These are phyloP conservation scores for Pilaira anomala DNA, from an alignment of 192 early-diverging fungal species.

Conservation along the genomic window DNA sequence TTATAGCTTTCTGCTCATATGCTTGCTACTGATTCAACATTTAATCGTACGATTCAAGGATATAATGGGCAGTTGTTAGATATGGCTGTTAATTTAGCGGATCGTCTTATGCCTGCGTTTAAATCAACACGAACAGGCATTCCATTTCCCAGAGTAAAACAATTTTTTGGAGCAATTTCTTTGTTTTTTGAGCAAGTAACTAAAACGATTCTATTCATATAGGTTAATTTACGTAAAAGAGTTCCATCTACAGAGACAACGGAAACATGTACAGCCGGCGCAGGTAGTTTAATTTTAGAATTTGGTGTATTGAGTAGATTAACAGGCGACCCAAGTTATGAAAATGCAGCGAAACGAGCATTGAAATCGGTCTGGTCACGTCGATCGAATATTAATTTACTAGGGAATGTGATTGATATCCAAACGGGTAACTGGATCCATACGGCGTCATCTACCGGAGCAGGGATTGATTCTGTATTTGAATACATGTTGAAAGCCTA, in stretches of 20 bases:
- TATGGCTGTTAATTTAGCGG: conserved; percentile 76
- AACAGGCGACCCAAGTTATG: conserved; percentile 75
- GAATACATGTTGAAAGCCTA: conserved; percentile 92
- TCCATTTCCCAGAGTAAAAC: conserved; percentile 74
- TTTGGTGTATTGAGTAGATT: conserved; percentile 89
- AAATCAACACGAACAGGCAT: conserved; percentile 71
- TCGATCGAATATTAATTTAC: conserved; percentile 67
- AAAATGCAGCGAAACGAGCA: conserved; percentile 67
- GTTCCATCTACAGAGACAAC: conserved; percentile 62
- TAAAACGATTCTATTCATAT: conserved; percentile 2
- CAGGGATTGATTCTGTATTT: conserved; percentile 90
- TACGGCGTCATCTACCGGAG: conserved; percentile 71
- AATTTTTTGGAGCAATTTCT: too few relatives aligned
- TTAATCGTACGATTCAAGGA: conserved; percentile 54
- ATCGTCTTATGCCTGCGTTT: conserved; percentile 88
- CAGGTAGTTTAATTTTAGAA: conserved; percentile 89
- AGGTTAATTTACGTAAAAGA: conserved; percentile 73
- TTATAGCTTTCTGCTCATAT: conserved; percentile 77
- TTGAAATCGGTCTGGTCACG: conserved; percentile 74
- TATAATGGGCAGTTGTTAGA: conserved; percentile 81
- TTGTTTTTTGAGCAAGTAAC: not conserved
- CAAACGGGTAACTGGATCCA: conserved; percentile 71
- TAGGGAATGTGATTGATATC: conserved; percentile 84
- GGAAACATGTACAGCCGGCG: conserved; percentile 82
- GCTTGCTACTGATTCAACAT: conserved; percentile 65